Conservation (phyloP, 2,329 filamentous ascomycete species). For the Paracamarosporium sp. region DNA sequence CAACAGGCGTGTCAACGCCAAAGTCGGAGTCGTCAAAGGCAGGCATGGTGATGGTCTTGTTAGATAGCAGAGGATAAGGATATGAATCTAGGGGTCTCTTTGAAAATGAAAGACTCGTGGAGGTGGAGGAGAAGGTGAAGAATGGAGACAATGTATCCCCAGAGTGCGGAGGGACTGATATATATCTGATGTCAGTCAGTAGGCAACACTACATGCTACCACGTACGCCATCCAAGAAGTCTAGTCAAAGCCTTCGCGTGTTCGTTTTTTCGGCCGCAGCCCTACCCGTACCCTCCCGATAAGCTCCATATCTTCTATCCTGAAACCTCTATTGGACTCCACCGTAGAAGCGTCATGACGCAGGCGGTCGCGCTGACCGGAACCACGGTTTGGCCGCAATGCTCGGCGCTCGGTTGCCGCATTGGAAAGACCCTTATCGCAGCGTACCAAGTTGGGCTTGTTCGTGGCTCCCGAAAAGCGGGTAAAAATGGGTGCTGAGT, state of each 20-base stretch:
- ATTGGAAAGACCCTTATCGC: background rate
- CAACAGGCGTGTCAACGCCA: constrained; percentile 46
- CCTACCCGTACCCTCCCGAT: constrained; percentile 10
- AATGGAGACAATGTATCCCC: background rate
- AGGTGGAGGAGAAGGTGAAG: background rate
- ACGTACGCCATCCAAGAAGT: constrained; percentile 1
- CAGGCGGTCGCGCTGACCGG: constrained; percentile 1
- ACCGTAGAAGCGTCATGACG: constrained; percentile 6
- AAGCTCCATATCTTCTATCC: background rate
- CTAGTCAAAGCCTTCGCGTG: constrained; percentile 5
- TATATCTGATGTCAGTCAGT: constrained; percentile 9
- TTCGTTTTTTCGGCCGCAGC: constrained; percentile 4
- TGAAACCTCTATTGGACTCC: background rate
- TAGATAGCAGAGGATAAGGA: constrained; percentile 9
- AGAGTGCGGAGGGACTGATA: constrained; percentile 5
- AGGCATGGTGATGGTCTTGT: constrained; percentile 55
- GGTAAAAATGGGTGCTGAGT: constrained; percentile 2
- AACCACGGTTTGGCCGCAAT: constrained; percentile 2
- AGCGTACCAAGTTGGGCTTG: background rate
- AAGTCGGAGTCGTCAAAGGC: constrained; percentile 66
- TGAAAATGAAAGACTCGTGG: background rate
- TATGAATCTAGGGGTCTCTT: background rate
- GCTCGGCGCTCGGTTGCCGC: constrained; percentile 1
- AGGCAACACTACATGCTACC: background rate
- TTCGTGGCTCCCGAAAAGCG: constrained; percentile 1